Conservation (phyloP, 352 stramenopile genomes). For the Globisporangium megalacanthum region DNA sequence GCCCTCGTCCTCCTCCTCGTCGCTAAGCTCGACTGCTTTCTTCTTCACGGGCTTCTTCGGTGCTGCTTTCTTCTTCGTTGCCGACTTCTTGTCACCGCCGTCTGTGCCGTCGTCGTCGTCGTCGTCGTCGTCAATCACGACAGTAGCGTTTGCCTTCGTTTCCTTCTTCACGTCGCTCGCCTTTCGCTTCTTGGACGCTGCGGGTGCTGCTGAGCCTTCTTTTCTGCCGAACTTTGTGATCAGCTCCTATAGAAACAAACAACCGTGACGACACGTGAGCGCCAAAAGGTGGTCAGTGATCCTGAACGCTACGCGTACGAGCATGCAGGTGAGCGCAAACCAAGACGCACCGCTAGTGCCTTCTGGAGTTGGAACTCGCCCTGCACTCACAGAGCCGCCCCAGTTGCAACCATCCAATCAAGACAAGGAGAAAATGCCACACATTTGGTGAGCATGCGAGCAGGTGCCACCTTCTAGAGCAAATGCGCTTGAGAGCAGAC, state of each 20-base stretch:
- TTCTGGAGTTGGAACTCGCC: slow-evolving; percentile 71
- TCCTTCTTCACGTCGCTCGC: slow-evolving; percentile 25
- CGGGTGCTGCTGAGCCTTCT: slow-evolving; percentile 15
- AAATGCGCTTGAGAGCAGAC: slow-evolving; percentile 2
- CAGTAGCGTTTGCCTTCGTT: slow-evolving; percentile 17
- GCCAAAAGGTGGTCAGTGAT: neutral
- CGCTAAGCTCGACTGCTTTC: slow-evolving; percentile 12
- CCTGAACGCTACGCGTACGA: neutral
- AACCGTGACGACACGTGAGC: neutral
- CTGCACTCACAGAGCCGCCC: slow-evolving; percentile 13
- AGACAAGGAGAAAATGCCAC: neutral
- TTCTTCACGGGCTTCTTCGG: slow-evolving; percentile 10
- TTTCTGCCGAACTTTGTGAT: slow-evolving; percentile 73
- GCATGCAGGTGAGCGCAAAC: neutral
- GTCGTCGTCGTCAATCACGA: neutral
- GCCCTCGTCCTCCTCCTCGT: slow-evolving; percentile 43
- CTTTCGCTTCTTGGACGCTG: slow-evolving; percentile 54
- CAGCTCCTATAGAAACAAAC: slow-evolving; percentile 43
- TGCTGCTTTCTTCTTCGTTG: slow-evolving; percentile 14
- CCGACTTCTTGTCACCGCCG: slow-evolving; percentile 19
- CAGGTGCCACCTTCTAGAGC: neutral
- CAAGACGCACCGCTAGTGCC: slow-evolving; percentile 42
- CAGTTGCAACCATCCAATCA: neutral
- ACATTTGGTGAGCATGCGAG: neutral
- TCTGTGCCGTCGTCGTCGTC: slow-evolving; percentile 9